phyloP scores from a whole-genome alignment of 2,329 filamentous ascomycete genomes.

The Diaporthe australafricana region DNA sequence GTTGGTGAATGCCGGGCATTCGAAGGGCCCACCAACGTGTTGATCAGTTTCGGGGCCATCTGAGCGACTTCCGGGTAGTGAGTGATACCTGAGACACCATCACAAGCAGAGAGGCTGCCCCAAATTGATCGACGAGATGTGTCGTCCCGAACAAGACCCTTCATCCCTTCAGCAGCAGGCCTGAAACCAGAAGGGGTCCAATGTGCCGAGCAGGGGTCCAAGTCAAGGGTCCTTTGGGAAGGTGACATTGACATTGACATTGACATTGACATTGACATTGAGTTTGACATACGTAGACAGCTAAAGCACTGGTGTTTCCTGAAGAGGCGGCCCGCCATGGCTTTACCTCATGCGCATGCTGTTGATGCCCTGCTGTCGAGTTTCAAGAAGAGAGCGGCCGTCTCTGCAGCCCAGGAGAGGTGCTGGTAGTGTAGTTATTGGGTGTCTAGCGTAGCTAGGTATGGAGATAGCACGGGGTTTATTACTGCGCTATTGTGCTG shows the following conservation, averaged over 20 bases:
- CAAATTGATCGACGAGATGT: constrained; percentile 15
- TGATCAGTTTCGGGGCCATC: constrained; percentile 13
- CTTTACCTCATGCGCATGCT: background rate
- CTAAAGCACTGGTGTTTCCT: background rate
- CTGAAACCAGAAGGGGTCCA: constrained; percentile 26
- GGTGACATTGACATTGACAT: background rate
- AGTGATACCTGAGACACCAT: constrained; percentile 9
- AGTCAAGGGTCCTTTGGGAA: background rate
- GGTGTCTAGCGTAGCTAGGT: too few relatives aligned
- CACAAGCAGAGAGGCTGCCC: background rate
- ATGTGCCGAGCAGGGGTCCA: constrained; percentile 15
- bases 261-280: background rate
- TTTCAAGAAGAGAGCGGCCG: background rate
- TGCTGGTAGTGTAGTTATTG: background rate
- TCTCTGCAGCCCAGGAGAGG: background rate
- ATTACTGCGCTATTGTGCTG: background rate
- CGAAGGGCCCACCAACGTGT: background rate
- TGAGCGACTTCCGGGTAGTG: background rate
- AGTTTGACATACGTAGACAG: background rate
- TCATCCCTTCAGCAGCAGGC: constrained; percentile 20
- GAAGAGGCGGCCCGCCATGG: background rate
- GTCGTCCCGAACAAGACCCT: constrained; percentile 13
- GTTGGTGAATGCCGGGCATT: background rate
- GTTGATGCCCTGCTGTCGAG: background rate
- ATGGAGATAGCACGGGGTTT: constrained; percentile 12